Base-by-base conservation (phyloP, 2,329 filamentous ascomycete species). In the Myriosclerotinia duriaeana region DNA sequence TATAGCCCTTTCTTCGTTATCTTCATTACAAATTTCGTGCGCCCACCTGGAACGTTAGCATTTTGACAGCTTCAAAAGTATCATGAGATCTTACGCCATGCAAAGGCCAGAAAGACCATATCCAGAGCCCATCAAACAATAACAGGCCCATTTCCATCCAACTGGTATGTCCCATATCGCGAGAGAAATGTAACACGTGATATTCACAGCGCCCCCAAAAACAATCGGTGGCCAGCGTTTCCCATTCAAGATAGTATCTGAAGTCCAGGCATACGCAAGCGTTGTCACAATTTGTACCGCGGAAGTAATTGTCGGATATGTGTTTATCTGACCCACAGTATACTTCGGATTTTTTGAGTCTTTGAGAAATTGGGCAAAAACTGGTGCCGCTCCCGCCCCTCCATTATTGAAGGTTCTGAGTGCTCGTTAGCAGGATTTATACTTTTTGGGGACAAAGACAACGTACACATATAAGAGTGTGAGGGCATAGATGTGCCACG, bases 1-100 rank as follows among this genome's bases (percentile, higher is more conserved):
- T 5, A 91, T 78, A 0, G 88, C 87, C 12, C 87, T 79, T 77
- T 90, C 88, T 75, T 91, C 87, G 65, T 87, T 85, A 56, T 88
- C 81, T 3, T 77, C 77, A 3, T 80, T 78, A 67, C 83, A 85
- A 26, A 85, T 84, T 68, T 85, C 84, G 64, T 85, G 81, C 0
- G 81, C 80, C 82, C 83, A 85, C 72, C 77, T 79, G 40, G 6
- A 22, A 12, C 34, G 55, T 61, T 8, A 53, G 56, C 22, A 26
- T n/a, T 14, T 34, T 20, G 36, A 46, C 3, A 22, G 20, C 15
- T 22, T 2, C 17, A 36, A 40, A 12, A 36, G 38, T 22, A 3
- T 7, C 7, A 53, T 53, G 30, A 17, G 15, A 44, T 9, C 78
- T 73, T 75, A 82, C 74, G 83, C 82, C 76, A 84, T 75, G 61